phyloP scores from a whole-genome alignment of 371 early-diverging fungal genomes.

The Syncephalastrum contaminatum region DNA sequence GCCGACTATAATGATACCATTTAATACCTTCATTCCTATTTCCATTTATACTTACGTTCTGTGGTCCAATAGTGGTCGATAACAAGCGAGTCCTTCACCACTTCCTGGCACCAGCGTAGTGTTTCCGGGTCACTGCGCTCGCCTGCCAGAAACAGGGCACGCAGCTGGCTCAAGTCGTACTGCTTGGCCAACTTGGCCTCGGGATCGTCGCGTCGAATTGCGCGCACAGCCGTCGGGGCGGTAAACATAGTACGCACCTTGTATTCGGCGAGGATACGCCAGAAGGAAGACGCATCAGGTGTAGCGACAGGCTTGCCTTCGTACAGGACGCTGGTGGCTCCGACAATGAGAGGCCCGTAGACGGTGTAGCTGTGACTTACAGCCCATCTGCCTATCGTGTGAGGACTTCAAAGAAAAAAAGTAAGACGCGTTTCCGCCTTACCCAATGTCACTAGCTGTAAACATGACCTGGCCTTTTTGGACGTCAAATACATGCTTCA shows the following conservation, averaged over 20 bases:
- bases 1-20: conserved; percentile 22
- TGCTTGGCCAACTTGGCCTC: conserved; percentile 52
- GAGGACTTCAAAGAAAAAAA: not conserved
- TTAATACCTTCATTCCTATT: not conserved
- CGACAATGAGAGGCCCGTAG: conserved; percentile 89
- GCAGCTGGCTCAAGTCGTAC: conserved; percentile 60
- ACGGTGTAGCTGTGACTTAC: conserved; percentile 89
- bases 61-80: conserved; percentile 96
- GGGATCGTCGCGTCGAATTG: conserved; percentile 82
- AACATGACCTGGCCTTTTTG: conserved; percentile 73
- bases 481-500: conserved; percentile 78
- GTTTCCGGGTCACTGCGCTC: conserved; percentile 89
- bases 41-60: conserved; percentile 67
- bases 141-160: conserved; percentile 84
- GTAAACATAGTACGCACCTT: conserved; percentile 83
- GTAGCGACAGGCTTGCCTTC: conserved; percentile 89
- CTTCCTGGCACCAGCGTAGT: conserved; percentile 60
- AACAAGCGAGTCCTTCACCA: conserved; percentile 54
- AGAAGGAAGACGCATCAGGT: conserved; percentile 81
- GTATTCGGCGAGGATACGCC: conserved; percentile 79
- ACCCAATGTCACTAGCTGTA: conserved; percentile 88
- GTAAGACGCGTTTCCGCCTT: conserved; percentile 3
- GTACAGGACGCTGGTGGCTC: conserved; percentile 86
- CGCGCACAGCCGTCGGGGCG: conserved; percentile 91
- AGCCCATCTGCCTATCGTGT: conserved; percentile 66